Conservation (phyloP, 176 grass and related monocot genomes). For the Aegilops bicornis region DNA sequence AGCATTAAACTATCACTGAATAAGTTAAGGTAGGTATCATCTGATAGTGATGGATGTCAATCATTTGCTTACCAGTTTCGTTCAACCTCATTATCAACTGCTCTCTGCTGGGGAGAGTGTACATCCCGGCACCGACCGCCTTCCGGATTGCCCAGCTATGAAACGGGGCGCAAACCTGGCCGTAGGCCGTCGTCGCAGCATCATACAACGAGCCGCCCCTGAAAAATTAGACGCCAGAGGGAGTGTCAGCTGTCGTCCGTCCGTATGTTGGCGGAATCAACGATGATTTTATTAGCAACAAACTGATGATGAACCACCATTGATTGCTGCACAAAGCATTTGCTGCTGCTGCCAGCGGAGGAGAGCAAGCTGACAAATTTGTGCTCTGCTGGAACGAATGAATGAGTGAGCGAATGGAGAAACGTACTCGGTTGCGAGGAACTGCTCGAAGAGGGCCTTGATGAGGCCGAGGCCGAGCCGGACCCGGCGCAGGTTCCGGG, state of each 20-base stretch:
- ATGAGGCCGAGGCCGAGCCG: conserved; percentile 93
- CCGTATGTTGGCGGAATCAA: background rate
- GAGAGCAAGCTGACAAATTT: conserved; percentile 1
- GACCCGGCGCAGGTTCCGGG: conserved; percentile 88
- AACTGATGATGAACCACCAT: background rate
- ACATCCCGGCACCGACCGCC: conserved; percentile 92
- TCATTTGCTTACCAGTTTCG: conserved; percentile 64
- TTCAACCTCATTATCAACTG: conserved; percentile 75
- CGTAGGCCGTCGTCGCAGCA: conserved; percentile 87
- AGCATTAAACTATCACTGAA: background rate
- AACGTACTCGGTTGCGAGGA: conserved; percentile 70
- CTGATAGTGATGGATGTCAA: background rate
- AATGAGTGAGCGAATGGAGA: background rate
- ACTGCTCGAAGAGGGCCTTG: conserved; percentile 79
- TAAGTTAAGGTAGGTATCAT: background rate
- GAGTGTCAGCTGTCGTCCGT: conserved; percentile 7
- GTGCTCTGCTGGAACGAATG: background rate
- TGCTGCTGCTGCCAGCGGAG: background rate
- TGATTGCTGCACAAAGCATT: background rate
- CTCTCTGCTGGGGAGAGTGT: conserved; percentile 84
- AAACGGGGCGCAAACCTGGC: conserved; percentile 91
- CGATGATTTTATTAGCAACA: conserved; percentile 1
- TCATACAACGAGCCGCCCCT: conserved; percentile 79
- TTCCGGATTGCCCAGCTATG: conserved; percentile 93
- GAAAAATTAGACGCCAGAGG: conserved; percentile 32